Evolutionary conservation across 2,329 filamentous ascomycete genomes (phyloP).

Genomic region (Sordariomycetes sp.): DNA sequence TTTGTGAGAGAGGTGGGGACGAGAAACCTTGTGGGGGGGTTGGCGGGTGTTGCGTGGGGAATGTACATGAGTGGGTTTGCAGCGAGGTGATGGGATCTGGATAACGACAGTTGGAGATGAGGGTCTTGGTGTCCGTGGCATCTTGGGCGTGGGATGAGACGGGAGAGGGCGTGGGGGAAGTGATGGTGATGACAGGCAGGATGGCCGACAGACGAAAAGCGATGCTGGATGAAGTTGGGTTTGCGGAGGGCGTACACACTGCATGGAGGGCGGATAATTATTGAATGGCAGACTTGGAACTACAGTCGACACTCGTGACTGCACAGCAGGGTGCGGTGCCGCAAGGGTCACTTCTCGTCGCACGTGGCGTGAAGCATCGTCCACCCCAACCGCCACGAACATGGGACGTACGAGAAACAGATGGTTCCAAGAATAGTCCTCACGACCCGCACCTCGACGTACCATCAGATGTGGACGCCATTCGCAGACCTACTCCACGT

Average conservation of each 20-base stretch:
- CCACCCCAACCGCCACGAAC: not conserved
- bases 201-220: not conserved
- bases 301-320: no score
- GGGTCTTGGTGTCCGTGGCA: not conserved
- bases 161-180: not conserved
- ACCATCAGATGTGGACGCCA: no score
- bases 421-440: not conserved
- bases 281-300: not conserved
- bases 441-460: not conserved
- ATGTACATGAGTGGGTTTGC: constrained; percentile 48
- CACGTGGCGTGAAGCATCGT: not conserved
- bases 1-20: constrained; percentile 56
- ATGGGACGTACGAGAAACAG: not conserved
- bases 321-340: not conserved
- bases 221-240: no score
- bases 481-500: no score
- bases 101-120: constrained; percentile 10
- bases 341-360: not conserved
- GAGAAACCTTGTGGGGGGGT: constrained; percentile 56
- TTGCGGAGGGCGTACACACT: no score
- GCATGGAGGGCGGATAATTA: no score
- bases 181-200: not conserved
- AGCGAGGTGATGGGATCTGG: constrained; percentile 10
- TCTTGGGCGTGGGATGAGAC: not conserved
- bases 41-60: constrained; percentile 62